phyloP scores from a whole-genome alignment of 345 rosid genomes.

The Salix suchowensis region DNA sequence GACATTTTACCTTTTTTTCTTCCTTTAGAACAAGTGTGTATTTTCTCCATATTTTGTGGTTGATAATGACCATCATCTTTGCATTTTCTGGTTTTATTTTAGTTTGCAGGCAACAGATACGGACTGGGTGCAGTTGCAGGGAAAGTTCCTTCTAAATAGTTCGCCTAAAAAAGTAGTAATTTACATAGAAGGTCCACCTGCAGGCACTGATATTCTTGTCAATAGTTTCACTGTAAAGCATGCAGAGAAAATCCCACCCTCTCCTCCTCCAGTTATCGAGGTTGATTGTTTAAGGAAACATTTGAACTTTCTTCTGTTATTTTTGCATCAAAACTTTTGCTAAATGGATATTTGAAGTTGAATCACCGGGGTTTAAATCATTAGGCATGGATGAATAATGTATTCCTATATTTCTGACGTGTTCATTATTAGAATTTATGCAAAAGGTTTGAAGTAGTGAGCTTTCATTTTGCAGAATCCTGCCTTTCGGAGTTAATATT shows the following conservation, averaged over 20 bases:
- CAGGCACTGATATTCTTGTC: constrained; percentile 79
- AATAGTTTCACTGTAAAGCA: constrained; percentile 65
- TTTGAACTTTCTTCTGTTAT: not conserved
- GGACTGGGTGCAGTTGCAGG: constrained; percentile 71
- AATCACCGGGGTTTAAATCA: not conserved
- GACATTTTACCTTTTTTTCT: not conserved
- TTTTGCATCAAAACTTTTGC: not conserved
- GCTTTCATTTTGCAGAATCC: constrained; percentile 47
- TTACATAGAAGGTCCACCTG: constrained; percentile 89
- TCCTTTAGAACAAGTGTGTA: not conserved
- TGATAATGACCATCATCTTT: not conserved
- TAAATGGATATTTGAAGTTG: not conserved
- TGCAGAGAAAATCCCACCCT: constrained; percentile 62
- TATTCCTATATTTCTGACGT: not conserved
- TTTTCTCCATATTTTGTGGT: not conserved
- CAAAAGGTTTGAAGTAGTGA: not conserved
- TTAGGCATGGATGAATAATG: not conserved
- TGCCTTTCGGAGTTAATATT: constrained; percentile 64
- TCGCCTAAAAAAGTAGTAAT: constrained; percentile 66
- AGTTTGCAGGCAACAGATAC: constrained; percentile 77
- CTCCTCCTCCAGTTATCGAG: constrained; percentile 60
- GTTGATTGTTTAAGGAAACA: constrained; percentile 26
- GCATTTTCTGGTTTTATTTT: not conserved
- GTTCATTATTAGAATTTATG: not conserved
- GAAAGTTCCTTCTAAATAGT: constrained; percentile 85